Evolutionary conservation across 2,329 filamentous ascomycete genomes (phyloP), one percentile per base, ranked within the genome.

Genomic region (Colletotrichum cuscutae): DNA sequence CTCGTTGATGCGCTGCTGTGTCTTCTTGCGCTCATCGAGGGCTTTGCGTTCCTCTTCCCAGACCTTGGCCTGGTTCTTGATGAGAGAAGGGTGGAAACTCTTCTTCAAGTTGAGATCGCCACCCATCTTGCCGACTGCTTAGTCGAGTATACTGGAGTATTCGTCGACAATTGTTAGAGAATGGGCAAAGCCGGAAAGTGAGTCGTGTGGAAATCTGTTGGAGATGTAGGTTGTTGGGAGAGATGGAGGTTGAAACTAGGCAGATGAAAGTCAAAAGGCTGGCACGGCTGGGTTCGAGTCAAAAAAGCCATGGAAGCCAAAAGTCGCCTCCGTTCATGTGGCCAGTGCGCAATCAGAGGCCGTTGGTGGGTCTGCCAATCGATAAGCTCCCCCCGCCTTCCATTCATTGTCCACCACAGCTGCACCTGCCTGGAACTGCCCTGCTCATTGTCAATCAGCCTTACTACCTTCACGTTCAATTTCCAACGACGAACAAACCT

Each of bases 51-150:
- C 95, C 82, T 97, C 94, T 74, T 96, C 91, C 91, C 94, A 98
- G 77, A 98, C 95, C 81, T 90, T 91, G 82, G 91, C 91, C 86
- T 97, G 97, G 83, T 99, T 99, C 85, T 92, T 94, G 84, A 95
- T 91, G 76, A 98, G 89, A 78, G 92, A 91, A 73, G 97, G 96
- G 84, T 99, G 96, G 91, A 96, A 99, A 87, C 94, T 94, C 84
- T 95, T 95, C 85, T 98, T 98, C 78, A 97, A 85, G 80, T 98
- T 98, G 80, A 99, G 90, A 88, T 98, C 95, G 81, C 95, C 95
- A 81, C 95, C 95, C 93, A 97, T 98, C 76, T 84, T 93, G 85
- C 78, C 82, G 80, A 42, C 62, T 69, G 22, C 28, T 30, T 5
- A 9, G 9, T 9, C 26, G 37, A 30, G 30, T 8, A 30, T 19